Evolutionary conservation across 106 monocot species (phyloP), one percentile per base, ranked within the genome.

Genomic region (Dendrobium chrysotoxum): DNA sequence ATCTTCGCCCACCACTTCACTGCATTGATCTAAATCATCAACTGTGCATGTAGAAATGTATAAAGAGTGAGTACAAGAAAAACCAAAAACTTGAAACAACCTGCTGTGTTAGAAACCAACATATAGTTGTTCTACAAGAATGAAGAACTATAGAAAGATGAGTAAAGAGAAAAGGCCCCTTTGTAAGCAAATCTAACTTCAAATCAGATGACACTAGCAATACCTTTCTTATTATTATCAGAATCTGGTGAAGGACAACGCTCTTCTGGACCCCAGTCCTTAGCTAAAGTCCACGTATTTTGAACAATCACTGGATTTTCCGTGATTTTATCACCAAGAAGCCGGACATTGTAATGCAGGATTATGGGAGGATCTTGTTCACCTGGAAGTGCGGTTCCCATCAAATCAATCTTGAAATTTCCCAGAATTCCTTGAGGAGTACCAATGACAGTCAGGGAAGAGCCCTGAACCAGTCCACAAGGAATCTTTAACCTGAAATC

Each of bases 301-400:
- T 98, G 98, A 25, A 95, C 92, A 81, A 98, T 98, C 1, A 98
- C 94, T 58, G 98, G 95, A 85, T 93, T 89, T 28, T 98, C 95
- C 28, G 91, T 92, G 41, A 89, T 54, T 80, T 92, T 98, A 87
- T 98, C 98, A 58, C 98, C 98, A 82, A 83, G 89, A 77, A 95
- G 86, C 38, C 98, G 85, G 18, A 98, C 98, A 85, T 94, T 95
- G 81, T 88, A 92, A 79, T 98, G 98, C 79, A 98, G 77, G 57
- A 98, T 81, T 53, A 95, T 85, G 38, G 98, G 98, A 35, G 95
- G 86, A 85, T 95, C 90, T 47, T 86, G 91, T 82, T 98, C 98
- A 12, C 92, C 98, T 77, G 98, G 95, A 79, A 91, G 86, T 40
- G 92, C 68, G 44, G 88, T 54, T 57, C 91, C 98, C n/a, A 83